These are phyloP conservation scores for Clarireedia hainanense DNA, from an alignment of 2,329 filamentous ascomycete species.

Conservation along the genomic window DNA sequence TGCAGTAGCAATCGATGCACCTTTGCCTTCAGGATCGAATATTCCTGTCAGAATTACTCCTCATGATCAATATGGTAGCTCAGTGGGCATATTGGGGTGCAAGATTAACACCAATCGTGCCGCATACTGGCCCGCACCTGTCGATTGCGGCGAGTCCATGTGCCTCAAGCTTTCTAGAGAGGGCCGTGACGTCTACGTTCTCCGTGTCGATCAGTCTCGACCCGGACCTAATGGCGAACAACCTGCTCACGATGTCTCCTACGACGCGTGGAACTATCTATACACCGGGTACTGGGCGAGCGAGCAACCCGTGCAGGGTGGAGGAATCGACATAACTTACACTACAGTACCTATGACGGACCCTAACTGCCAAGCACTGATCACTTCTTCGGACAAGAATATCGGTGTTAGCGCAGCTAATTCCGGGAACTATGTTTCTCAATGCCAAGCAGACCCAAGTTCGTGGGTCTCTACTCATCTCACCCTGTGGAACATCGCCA, in stretches of 20 bases:
- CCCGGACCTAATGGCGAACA: too few relatives aligned
- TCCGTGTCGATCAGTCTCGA: neutral
- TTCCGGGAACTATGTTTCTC: neutral
- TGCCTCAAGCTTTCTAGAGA: neutral
- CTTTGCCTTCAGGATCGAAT: neutral
- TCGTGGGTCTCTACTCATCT: neutral
- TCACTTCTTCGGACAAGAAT: neutral
- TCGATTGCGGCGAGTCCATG: neutral
- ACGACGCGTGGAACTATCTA: conserved; percentile 3
- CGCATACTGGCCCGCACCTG: neutral
- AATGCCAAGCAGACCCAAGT: neutral
- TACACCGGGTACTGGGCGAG: neutral
- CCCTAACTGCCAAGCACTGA: neutral
- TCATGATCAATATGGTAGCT: neutral
- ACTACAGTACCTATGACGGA: neutral
- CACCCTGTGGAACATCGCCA: neutral
- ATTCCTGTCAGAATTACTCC: neutral
- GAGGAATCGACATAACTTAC: neutral
- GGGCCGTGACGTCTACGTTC: neutral
- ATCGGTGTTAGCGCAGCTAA: neutral
- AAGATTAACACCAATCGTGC: conserved; percentile 1
- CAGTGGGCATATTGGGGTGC: neutral
- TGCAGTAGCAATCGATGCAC: neutral
- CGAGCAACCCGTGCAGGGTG: neutral
- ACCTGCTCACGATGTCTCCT: neutral